Percentiles rank a stretch among this genome's conserved stretches.
These are phyloP conservation scores for Clonostachys rhizophaga DNA, from an alignment of 2,329 filamentous ascomycete species.

Conservation along the genomic window DNA sequence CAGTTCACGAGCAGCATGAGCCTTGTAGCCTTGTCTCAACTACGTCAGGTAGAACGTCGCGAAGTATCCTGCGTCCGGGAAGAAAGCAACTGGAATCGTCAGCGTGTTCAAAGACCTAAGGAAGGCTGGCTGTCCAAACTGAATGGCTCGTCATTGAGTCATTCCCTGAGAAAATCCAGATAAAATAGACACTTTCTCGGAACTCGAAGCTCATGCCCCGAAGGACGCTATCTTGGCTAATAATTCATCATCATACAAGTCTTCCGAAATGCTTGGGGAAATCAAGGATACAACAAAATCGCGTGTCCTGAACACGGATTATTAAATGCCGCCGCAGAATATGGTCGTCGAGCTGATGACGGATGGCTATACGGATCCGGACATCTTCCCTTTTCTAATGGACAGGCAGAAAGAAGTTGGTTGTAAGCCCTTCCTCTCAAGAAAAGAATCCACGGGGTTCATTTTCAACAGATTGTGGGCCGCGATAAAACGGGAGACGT, in stretches of 20 bases:
- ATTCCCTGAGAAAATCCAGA: constrained; percentile 40
- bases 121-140: constrained; percentile 25
- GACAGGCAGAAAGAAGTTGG: constrained; percentile 30
- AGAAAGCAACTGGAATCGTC: constrained; percentile 17
- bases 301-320: constrained; percentile 45
- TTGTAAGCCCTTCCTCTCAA: constrained; percentile 31
- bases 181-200: constrained; percentile 43
- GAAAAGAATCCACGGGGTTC: constrained; percentile 45
- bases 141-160: constrained; percentile 51
- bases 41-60: constrained; percentile 30
- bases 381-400: constrained; percentile 38
- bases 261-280: constrained; percentile 38
- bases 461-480: constrained; percentile 55
- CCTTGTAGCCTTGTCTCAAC: constrained; percentile 27
- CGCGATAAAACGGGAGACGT: constrained; percentile 45
- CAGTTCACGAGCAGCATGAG: constrained; percentile 23
- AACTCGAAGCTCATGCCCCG: constrained; percentile 34
- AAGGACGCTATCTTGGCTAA: constrained; percentile 41
- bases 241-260: constrained; percentile 49
- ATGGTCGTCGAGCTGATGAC: constrained; percentile 51
- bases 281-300: constrained; percentile 26
- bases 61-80: constrained; percentile 13
- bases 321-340: constrained; percentile 40
- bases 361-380: constrained; percentile 30
- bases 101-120: constrained; percentile 24